Percentiles rank a stretch among this genome's conserved stretches.
Evolutionary conservation across 306 rosid genomes (phyloP).

Genomic region (Lathyrus sativus): DNA sequence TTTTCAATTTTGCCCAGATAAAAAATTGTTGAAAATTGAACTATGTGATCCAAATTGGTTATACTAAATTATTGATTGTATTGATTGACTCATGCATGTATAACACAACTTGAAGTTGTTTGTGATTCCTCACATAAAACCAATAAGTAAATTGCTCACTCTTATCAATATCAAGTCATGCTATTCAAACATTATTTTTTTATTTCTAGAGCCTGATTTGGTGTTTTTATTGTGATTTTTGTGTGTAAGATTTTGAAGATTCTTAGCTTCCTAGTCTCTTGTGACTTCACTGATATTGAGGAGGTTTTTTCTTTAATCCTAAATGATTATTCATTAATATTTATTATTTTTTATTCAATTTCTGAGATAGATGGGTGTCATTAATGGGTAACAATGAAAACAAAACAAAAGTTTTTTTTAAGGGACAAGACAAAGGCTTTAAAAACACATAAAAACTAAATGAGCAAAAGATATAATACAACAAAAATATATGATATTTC

Average conservation of each 20-base stretch:
- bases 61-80: background rate
- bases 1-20: no score
- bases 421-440: background rate
- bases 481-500: slow-evolving; percentile 10
- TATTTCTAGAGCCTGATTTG: slow-evolving; percentile 6
- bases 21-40: background rate
- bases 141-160: background rate
- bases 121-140: background rate
- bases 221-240: background rate
- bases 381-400: slow-evolving; percentile 9
- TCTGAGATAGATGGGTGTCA: slow-evolving; percentile 13
- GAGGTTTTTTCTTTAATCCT: slow-evolving; percentile 4
- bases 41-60: background rate
- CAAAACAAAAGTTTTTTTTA: background rate
- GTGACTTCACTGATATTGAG: slow-evolving; percentile 12
- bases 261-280: slow-evolving; percentile 9
- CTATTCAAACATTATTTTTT: background rate
- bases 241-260: no score
- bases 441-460: slow-evolving; percentile 5
- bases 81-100: background rate
- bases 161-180: background rate
- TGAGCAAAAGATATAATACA: slow-evolving; percentile 12
- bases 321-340: slow-evolving; percentile 20
- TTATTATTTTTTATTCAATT: slow-evolving; percentile 15
- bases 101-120: background rate